These are phyloP conservation scores for Fusarium tjaetaba DNA, from an alignment of 2,329 filamentous ascomycete species.

Conservation along the genomic window DNA sequence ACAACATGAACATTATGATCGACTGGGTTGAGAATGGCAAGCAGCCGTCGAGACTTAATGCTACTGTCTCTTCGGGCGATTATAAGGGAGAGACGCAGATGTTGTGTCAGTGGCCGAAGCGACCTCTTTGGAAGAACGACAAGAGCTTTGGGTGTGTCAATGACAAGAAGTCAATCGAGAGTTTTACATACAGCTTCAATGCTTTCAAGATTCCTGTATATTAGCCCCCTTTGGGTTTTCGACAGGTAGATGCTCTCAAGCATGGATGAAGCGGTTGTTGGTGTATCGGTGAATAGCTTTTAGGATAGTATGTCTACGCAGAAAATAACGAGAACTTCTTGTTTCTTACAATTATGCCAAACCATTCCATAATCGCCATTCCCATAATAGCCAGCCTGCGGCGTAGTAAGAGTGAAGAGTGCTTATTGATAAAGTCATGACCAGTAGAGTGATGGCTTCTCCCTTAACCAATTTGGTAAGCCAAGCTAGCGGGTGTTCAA, in stretches of 20 bases:
- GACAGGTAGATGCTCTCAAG: neutral
- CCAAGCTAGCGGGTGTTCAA: neutral
- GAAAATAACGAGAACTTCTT: neutral
- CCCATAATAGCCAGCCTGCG: no score
- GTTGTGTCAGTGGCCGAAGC: slow-evolving; percentile 3
- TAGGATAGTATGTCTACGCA: neutral
- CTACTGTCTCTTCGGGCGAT: neutral
- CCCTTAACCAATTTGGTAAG: no score
- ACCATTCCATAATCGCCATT: neutral
- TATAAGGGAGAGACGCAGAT: slow-evolving; percentile 4
- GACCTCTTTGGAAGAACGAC: neutral
- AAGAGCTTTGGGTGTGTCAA: neutral
- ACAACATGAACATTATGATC: slow-evolving; percentile 3
- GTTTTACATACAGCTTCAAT: neutral
- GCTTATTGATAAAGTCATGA: no score
- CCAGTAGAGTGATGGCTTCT: no score
- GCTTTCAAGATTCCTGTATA: neutral
- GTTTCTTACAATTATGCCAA: neutral
- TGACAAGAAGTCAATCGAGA: neutral
- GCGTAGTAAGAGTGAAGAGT: no score
- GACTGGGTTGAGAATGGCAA: slow-evolving; percentile 2
- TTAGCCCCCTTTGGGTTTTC: neutral
- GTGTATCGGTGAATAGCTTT: neutral
- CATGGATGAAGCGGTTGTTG: neutral
- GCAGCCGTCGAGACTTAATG: neutral